Conservation (phyloP, 192 early-diverging fungal genomes). For the Backusella morwellensis region DNA sequence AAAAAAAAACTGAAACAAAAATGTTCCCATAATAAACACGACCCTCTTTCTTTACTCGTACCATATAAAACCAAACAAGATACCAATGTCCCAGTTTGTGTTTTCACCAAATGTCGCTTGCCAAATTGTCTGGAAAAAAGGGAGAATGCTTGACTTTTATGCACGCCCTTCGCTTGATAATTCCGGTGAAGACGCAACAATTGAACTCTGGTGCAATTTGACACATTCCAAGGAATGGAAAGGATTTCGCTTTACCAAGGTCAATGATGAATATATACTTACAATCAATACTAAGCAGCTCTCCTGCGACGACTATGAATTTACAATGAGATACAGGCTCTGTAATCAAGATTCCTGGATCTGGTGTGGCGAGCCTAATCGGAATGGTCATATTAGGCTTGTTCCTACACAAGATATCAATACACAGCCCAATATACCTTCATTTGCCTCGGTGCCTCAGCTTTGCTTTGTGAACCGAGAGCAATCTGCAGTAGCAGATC, state of each 20-base stretch:
- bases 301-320: neutral
- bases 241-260: neutral
- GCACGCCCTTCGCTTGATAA: neutral
- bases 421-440: neutral
- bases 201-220: conserved; percentile 11
- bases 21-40: too few relatives aligned
- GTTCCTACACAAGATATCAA: neutral
- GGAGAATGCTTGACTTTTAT: neutral
- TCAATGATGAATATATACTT: neutral
- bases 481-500: neutral
- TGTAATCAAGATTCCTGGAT: neutral
- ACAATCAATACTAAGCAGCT: neutral
- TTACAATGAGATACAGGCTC: neutral
- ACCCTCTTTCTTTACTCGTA: neutral
- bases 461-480: neutral
- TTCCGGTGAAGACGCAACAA: neutral
- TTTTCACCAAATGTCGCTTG: neutral
- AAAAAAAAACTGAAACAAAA: neutral
- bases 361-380: neutral
- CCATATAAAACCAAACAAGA: neutral
- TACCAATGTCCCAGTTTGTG: neutral
- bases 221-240: neutral
- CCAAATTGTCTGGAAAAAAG: neutral
- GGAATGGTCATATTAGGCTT: neutral
- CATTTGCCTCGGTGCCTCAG: conserved; percentile 1